Conservation (phyloP, 495 filamentous ascomycete genomes). For the Beverwykella pulmonaria region DNA sequence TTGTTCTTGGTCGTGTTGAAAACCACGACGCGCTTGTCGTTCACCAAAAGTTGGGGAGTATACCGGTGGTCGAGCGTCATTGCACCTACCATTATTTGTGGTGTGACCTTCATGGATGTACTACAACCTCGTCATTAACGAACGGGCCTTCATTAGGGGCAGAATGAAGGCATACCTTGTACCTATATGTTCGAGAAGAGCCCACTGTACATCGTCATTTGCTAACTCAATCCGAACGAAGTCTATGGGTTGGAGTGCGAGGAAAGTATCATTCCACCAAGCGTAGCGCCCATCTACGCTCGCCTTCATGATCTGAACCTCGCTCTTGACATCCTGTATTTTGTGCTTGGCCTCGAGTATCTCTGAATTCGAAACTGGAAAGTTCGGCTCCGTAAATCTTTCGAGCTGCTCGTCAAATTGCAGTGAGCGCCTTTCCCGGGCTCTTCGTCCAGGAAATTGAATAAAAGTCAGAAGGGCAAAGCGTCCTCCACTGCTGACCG, state of each 20-base stretch:
- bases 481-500: neutral
- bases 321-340: too few species aligned
- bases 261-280: slow-evolving; percentile 29
- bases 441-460: too few species aligned
- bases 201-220: too few species aligned
- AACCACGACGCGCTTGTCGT: neutral
- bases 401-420: slow-evolving; percentile 3
- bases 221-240: too few species aligned
- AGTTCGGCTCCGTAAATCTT: neutral
- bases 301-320: too few species aligned
- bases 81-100: neutral
- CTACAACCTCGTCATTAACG: too few species aligned
- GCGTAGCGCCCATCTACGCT: too few species aligned
- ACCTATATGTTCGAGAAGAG: neutral
- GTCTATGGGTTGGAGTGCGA: neutral
- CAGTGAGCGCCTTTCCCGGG: neutral
- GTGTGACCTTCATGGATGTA: neutral
- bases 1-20: neutral
- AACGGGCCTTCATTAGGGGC: too few species aligned
- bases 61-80: neutral
- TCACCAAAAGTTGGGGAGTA: neutral
- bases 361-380: neutral
- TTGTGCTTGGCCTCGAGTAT: neutral
- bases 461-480: neutral
- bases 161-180: too few species aligned